Evolutionary conservation across 352 stramenopile species (phyloP).

Genomic region (Phytophthora idaei): DNA sequence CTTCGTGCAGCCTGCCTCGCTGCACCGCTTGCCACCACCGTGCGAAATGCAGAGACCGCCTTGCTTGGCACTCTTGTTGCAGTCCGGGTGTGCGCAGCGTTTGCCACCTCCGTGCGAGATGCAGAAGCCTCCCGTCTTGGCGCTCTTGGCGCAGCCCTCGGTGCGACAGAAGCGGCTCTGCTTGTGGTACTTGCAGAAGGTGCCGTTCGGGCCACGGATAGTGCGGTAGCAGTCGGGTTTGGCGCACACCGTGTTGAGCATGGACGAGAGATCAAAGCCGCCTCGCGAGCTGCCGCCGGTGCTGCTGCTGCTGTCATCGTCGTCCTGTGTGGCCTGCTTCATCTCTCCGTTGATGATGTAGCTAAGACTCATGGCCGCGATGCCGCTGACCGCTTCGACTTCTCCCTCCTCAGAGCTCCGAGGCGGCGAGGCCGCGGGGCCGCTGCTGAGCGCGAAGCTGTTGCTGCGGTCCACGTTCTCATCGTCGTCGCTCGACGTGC

Average conservation of each 20-base stretch:
- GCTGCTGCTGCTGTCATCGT: slow-evolving; percentile 43
- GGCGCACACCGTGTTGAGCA: slow-evolving; percentile 82
- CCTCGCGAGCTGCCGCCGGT: slow-evolving; percentile 33
- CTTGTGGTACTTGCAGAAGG: slow-evolving; percentile 89
- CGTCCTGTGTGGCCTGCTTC: slow-evolving; percentile 33
- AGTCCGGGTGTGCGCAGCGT: slow-evolving; percentile 70
- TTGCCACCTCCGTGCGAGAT: slow-evolving; percentile 79
- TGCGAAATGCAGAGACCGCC: slow-evolving; percentile 84
- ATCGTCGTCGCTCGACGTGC: slow-evolving; percentile 38
- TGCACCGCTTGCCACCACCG: slow-evolving; percentile 82
- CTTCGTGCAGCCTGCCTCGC: slow-evolving; percentile 74
- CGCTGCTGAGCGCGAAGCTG: slow-evolving; percentile 7
- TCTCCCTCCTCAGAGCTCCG: slow-evolving; percentile 37
- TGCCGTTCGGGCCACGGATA: slow-evolving; percentile 63
- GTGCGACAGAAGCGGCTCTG: slow-evolving; percentile 81
- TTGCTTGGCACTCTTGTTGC: slow-evolving; percentile 86
- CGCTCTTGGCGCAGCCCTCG: slow-evolving; percentile 70
- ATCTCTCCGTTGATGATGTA: slow-evolving; percentile 82
- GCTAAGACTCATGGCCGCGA: slow-evolving; percentile 83
- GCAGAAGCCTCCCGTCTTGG: slow-evolving; percentile 81
- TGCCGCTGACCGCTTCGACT: slow-evolving; percentile 52
- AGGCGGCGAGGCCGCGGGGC: slow-evolving; percentile 16
- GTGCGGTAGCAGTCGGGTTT: slow-evolving; percentile 83
- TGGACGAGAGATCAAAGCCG: slow-evolving; percentile 64
- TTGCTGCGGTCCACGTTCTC: slow-evolving; percentile 38